phyloP scores from a whole-genome alignment of 768 basidiomycete genomes.

The Lactarius quietus region DNA sequence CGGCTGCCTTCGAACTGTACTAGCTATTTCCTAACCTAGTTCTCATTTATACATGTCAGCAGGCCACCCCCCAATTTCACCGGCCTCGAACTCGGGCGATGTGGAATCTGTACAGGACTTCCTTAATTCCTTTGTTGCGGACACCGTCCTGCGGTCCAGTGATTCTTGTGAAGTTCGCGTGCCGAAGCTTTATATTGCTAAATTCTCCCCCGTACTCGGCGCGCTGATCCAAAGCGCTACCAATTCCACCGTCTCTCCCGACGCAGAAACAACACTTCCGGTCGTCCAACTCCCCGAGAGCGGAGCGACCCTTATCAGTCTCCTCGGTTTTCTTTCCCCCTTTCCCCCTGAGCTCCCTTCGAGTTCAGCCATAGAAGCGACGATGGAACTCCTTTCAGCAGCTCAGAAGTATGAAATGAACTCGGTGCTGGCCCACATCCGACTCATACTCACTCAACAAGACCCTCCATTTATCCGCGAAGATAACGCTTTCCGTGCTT shows the following conservation, averaged over 20 bases:
- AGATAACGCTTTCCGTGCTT: not conserved
- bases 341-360: not conserved
- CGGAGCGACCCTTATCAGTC: not conserved
- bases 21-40: too few relatives aligned
- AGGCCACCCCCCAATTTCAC: too few relatives aligned
- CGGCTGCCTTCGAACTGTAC: too few relatives aligned
- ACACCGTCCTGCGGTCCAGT: conserved; percentile 41
- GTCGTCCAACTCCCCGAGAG: not conserved
- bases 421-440: conserved; percentile 5
- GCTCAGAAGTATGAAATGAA: conserved; percentile 12
- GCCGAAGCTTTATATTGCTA: conserved; percentile 40
- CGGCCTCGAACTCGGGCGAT: too few relatives aligned
- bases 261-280: not conserved
- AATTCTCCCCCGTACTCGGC: conserved; percentile 41
- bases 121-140: conserved; percentile 41
- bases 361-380: not conserved
- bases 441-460: not conserved
- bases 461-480: not conserved
- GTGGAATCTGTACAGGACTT: conserved; percentile 11
- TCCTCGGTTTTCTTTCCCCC: conserved; percentile 8
- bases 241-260: not conserved
- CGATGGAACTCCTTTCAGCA: too few relatives aligned
- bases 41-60: too few relatives aligned
- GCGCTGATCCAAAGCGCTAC: conserved; percentile 24
- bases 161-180: conserved; percentile 44